Conservation (phyloP, 495 filamentous ascomycete species). For the Talaromyces wortmannii region DNA sequence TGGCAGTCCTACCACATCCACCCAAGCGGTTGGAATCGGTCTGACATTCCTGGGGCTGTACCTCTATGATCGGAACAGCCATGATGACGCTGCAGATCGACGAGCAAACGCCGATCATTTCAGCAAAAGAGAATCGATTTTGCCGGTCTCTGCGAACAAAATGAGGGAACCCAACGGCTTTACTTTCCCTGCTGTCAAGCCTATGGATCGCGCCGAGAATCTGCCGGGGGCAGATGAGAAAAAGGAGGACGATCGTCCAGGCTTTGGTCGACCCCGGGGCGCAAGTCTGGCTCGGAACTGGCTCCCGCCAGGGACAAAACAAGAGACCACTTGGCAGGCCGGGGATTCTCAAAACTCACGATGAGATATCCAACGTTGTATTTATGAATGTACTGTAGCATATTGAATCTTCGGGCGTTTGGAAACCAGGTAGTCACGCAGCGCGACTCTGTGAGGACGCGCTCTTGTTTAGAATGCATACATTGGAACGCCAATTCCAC, state of each 20-base stretch:
- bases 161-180: conserved; percentile 37
- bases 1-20: conserved; percentile 71
- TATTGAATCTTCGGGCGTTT: not conserved
- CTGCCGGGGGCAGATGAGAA: conserved; percentile 39
- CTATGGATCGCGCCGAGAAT: conserved; percentile 12
- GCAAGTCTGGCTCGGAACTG: conserved; percentile 51
- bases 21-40: conserved; percentile 78
- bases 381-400: not conserved
- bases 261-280: conserved; percentile 44
- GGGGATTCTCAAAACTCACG: conserved; percentile 25
- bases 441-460: not conserved
- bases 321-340: conserved; percentile 75
- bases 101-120: conserved; percentile 49
- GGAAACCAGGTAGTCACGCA: not conserved
- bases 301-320: conserved; percentile 67
- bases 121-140: conserved; percentile 53
- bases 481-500: not conserved
- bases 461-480: not conserved
- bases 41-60: conserved; percentile 92
- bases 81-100: conserved; percentile 77
- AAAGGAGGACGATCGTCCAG: conserved; percentile 52
- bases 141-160: conserved; percentile 47
- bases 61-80: conserved; percentile 88
- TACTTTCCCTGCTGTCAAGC: conserved; percentile 23
- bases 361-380: not conserved